Conservation (phyloP, 2,329 filamentous ascomycete genomes). For the Cercospora beticola region DNA sequence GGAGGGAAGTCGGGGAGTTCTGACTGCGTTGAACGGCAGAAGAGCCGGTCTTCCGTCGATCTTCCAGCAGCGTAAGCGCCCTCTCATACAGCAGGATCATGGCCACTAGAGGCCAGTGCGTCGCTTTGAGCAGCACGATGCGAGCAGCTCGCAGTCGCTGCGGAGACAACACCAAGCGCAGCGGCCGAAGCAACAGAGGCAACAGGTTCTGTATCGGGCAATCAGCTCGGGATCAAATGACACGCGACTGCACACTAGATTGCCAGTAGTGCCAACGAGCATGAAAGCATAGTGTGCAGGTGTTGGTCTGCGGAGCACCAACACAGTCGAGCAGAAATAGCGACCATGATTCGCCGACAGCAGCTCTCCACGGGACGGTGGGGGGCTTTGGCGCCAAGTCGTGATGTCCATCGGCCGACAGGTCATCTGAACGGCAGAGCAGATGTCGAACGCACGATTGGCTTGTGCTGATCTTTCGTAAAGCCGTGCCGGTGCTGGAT, state of each 20-base stretch:
- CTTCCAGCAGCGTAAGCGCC: constrained; percentile 32
- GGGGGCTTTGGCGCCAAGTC: constrained; percentile 2
- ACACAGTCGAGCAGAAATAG: constrained; percentile 20
- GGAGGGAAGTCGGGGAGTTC: constrained; percentile 23
- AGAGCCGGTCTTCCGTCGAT: constrained; percentile 21
- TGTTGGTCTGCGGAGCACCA: constrained; percentile 25
- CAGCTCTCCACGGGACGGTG: background rate
- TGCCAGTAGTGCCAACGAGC: constrained; percentile 11
- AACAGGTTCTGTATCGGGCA: constrained; percentile 61
- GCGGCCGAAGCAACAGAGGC: constrained; percentile 69
- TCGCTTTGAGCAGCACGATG: constrained; percentile 59
- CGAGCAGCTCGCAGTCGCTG: constrained; percentile 62
- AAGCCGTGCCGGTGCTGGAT: background rate
- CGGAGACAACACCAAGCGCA: constrained; percentile 66
- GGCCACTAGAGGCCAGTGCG: constrained; percentile 67
- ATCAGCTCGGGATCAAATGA: constrained; percentile 18
- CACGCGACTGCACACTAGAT: background rate
- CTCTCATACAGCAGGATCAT: constrained; percentile 67
- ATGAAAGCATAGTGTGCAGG: constrained; percentile 1
- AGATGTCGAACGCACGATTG: background rate
- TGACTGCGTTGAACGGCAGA: constrained; percentile 18
- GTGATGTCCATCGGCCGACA: background rate
- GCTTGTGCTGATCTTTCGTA: background rate
- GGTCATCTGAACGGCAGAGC: constrained; percentile 21
- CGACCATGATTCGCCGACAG: constrained; percentile 21